Percentiles rank a stretch among this genome's conserved stretches.
These are phyloP conservation scores for Calonectria hawksworthii DNA, from an alignment of 2,329 filamentous ascomycete genomes.

Conservation along the genomic window DNA sequence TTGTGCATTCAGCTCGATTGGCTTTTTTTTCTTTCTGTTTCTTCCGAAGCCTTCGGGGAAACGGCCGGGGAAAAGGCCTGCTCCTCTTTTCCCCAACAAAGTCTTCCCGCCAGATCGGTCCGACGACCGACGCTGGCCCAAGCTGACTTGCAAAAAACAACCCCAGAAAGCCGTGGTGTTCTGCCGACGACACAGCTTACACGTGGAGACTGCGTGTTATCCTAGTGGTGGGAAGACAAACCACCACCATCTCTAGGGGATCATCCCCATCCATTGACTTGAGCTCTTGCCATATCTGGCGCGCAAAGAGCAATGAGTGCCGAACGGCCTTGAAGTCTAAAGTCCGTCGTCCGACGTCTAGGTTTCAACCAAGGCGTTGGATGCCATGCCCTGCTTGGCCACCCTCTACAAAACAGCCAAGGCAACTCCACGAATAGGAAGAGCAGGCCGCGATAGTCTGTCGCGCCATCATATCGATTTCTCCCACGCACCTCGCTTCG, in stretches of 20 bases:
- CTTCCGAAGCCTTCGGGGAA: slow-evolving; percentile 9
- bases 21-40: not conserved
- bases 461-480: slow-evolving; percentile 1
- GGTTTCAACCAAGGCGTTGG: not conserved
- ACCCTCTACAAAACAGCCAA: not conserved
- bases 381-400: slow-evolving; percentile 3
- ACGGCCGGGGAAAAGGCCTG: not conserved
- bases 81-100: slow-evolving; percentile 1
- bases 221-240: slow-evolving; percentile 23
- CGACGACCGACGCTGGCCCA: not conserved
- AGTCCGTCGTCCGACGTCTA: not conserved
- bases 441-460: not conserved
- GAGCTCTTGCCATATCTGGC: not conserved
- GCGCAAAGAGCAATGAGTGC: not conserved
- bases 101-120: not conserved
- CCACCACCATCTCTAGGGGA: not conserved
- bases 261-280: not conserved
- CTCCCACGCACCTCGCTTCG: not conserved
- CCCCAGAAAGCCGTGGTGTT: not conserved
- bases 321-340: slow-evolving; percentile 9
- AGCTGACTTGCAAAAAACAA: not conserved
- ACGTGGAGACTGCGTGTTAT: slow-evolving; percentile 19
- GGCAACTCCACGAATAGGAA: slow-evolving; percentile 1
- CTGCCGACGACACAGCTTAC: slow-evolving; percentile 7
- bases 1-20: not conserved